Base-by-base conservation (phyloP, 2,329 filamentous ascomycete genomes). In the Epichloe gansuensis region DNA sequence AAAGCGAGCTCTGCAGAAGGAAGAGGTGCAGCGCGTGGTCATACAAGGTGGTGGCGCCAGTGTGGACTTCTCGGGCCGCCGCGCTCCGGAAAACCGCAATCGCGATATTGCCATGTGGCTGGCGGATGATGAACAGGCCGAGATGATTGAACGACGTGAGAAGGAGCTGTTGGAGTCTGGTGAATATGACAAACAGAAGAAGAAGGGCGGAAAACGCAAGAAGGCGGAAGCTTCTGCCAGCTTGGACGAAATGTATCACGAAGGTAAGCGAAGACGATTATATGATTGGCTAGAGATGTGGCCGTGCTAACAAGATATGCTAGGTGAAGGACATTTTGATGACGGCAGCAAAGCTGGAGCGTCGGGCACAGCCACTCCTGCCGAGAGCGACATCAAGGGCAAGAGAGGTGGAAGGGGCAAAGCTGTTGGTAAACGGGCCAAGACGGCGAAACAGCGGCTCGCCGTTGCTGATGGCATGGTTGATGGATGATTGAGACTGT, bases 91-190 rank as follows among this genome's bases (percentile, higher is more conserved):
- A 73, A 96, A 94, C 70, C 83, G 91, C 57, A 96, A 94, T 66
- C 94, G 95, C 71, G 93, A 98, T 64, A 97, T 97, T 69, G 93
- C 93, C 46, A 86, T 97, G 85, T 97, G 93, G 93, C 83, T 98
- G 57, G 91, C 91, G 17, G 93, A 98, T 65, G 93, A 97, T 60
- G 91, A 97, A 53, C 89, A 97, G 66, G 93, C 90, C 1, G 91
- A 93, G 63, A 79, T 93, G 68, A 91, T 98, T 64, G 91, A 96
- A 71, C 83, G 86, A 58, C 90, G 91, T 61, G 93, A 96, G 71
- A 89, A 88, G 59, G 90, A 96, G 68, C 73, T 94, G 6, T 75
- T 88, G 44, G 86, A 88, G 66, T 83, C 80, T 57, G 86, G 87
- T 56, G 82, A 81, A 63, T 70, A 74, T 17, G 79, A 82, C 42